Conservation (phyloP, 176 grass and related monocot genomes). For the Lolium multiflorum region DNA sequence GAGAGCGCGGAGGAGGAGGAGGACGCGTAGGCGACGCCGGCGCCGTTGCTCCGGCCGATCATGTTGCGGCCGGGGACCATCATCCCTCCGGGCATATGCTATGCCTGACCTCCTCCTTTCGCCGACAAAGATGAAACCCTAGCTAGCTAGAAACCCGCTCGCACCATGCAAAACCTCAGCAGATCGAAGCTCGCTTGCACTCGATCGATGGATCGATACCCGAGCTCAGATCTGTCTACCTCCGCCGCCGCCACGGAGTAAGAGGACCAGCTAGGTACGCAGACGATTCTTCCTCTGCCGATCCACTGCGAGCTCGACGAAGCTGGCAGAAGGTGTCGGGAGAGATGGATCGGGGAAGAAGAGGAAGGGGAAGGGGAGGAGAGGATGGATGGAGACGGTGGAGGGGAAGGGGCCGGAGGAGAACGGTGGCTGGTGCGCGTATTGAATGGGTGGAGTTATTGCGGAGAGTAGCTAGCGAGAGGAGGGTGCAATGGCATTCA, state of each 20-base stretch:
- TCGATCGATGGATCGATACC: neutral
- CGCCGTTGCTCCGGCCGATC: conserved; percentile 61
- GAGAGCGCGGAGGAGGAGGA: conserved; percentile 68
- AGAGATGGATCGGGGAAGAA: neutral
- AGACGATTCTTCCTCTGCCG: neutral
- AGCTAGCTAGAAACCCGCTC: neutral
- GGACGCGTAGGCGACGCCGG: conserved; percentile 49
- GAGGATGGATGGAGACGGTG: conserved; percentile 27
- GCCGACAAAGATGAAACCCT: conserved; percentile 21
- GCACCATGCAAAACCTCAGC: conserved; percentile 27
- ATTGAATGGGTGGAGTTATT: conserved; percentile 90
- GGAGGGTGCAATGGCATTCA: conserved; percentile 99
- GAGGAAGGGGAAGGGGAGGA: neutral
- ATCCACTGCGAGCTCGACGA: neutral
- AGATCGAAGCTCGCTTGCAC: conserved; percentile 1
- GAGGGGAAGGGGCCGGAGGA: conserved; percentile 27
- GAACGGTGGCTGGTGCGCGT: conserved; percentile 48
- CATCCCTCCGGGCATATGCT: conserved; percentile 78
- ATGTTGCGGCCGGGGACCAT: conserved; percentile 82
- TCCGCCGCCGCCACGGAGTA: neutral
- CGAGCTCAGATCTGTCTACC: conserved; percentile 35
- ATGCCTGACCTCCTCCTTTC: neutral
- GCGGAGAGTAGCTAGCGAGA: conserved; percentile 73
- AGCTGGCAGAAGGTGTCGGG: neutral
- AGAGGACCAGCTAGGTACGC: neutral